Conservation (phyloP, 1,284 basidiomycete genomes). For the Fomitiporia mediterranea region DNA sequence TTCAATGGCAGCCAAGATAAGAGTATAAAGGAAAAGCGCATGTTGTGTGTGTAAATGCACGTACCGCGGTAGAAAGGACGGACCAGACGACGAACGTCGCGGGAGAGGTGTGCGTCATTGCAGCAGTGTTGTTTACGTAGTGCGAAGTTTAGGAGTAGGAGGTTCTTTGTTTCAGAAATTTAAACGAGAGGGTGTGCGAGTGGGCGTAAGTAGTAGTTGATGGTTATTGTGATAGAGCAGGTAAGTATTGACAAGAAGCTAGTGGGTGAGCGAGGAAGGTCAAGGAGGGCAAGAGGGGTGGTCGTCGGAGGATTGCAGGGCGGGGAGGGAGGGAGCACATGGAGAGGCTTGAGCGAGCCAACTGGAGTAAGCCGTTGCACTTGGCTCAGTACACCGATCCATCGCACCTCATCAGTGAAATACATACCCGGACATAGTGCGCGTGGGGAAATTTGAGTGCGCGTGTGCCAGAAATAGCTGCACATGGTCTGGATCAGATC, state of each 20-base stretch:
- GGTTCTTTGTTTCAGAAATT: not conserved
- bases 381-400: not conserved
- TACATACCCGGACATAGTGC: too few species aligned
- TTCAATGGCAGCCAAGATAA: not conserved
- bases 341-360: not conserved
- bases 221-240: not conserved
- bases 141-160: not conserved
- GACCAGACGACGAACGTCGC: conserved; percentile 60
- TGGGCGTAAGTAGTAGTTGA: not conserved
- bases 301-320: not conserved
- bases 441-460: too few species aligned
- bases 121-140: not conserved
- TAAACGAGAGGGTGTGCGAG: not conserved
- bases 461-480: too few species aligned
- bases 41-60: conserved; percentile 20
- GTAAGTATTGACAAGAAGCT: not conserved
- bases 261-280: not conserved
- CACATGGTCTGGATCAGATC: too few species aligned
- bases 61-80: conserved; percentile 46
- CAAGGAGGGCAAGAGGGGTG: not conserved
- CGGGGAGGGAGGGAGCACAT: not conserved
- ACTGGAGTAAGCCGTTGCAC: not conserved
- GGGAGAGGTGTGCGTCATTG: conserved; percentile 63
- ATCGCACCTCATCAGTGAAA: too few species aligned
- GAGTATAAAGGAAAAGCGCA: not conserved